Evolutionary conservation across 1,284 basidiomycete genomes (phyloP), one percentile per base, ranked within the genome.

Genomic region (Trichosporon coremiiforme): DNA sequence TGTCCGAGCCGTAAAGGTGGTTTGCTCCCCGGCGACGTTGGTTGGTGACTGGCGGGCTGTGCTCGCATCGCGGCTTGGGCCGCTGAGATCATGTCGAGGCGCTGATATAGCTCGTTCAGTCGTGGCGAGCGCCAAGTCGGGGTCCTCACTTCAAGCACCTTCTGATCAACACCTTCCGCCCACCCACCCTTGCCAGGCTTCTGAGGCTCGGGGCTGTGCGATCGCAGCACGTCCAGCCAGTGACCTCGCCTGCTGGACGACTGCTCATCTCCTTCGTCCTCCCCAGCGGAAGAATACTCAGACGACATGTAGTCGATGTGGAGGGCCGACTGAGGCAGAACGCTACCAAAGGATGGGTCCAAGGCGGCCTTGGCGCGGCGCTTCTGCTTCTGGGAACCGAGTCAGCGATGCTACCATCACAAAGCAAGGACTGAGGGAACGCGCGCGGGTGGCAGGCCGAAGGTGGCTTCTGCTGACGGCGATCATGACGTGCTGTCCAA

Each of bases 101-200:
- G 73, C 13, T 66, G 69, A 63, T 82, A 81, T 4, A 80, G 72
- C 2, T 75, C 74, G 66, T 79, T 79, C 20, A 82, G 74, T 71
- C 79, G 68, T 1, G 71, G 68, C 17, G 76, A 78, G 15, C 83
- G 73, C 83, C 83, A 84, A 13, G 76, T 74, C 25, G 82, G 81
- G 9, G 78, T 80, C 53, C 82, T 75, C 9, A 97, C 94, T 50
- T 95, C 93, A 75, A 93, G 77, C 0, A 92, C 91, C 41, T 89
- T 90, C 68, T 88, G 87, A 69, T 86, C 84, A 83, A 88, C 74
- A 84, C 85, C 64, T 1, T 76, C 72, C 0, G 75, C 75, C 75
- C 75, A 77, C 0, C 84, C 87, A 82, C 94, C 95, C 79, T 95
- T 94, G 74, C 85, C 85, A 79, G 87, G 87, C 64, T 91, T 41